These are phyloP conservation scores for Fusarium tanahbumbuense DNA, from an alignment of 2,329 filamentous ascomycete species.

Conservation along the genomic window DNA sequence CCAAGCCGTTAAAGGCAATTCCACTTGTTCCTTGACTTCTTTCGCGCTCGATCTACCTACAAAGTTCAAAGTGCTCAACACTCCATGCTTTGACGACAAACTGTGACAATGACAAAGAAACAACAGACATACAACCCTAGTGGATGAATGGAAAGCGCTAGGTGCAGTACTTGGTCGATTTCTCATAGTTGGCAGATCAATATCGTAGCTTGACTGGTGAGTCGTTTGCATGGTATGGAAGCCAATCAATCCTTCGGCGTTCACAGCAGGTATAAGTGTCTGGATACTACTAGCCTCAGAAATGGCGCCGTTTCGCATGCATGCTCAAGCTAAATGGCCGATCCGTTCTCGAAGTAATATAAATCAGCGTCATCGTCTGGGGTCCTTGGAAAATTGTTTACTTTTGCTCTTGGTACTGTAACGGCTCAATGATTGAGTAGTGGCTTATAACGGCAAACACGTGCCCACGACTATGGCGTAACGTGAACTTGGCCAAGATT, in stretches of 20 bases:
- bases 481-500: background rate
- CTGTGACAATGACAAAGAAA: background rate
- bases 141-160: background rate
- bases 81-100: background rate
- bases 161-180: background rate
- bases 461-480: background rate
- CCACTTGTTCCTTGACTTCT: background rate
- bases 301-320: background rate
- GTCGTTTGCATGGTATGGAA: background rate
- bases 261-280: background rate
- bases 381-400: background rate
- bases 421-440: background rate
- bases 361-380: background rate
- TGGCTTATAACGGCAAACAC: background rate
- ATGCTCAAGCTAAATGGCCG: background rate
- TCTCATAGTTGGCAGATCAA: background rate
- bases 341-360: background rate
- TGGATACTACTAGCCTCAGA: background rate
- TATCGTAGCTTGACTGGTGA: background rate
- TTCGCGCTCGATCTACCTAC: background rate
- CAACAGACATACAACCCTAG: background rate
- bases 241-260: background rate
- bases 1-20: background rate
- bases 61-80: background rate
- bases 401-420: background rate